These are phyloP conservation scores for Aegilops speltoides DNA, from an alignment of 176 grass and related monocot species.

Conservation along the genomic window DNA sequence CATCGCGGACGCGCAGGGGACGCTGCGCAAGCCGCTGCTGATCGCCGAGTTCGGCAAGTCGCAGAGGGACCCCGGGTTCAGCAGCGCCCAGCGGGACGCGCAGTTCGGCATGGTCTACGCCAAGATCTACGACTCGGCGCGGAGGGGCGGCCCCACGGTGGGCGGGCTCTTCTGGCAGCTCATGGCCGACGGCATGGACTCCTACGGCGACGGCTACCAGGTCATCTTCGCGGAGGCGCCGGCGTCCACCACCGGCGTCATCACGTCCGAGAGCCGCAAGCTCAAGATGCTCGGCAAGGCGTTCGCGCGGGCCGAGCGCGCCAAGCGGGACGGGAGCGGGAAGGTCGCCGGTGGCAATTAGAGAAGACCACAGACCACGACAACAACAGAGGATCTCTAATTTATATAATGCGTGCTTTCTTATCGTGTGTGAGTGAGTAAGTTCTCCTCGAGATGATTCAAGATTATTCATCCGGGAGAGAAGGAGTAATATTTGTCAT, in stretches of 20 bases:
- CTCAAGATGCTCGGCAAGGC: conserved; percentile 51
- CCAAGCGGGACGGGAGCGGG: not conserved
- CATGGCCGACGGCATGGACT: conserved; percentile 76
- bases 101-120: conserved; percentile 64
- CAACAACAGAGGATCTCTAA: not conserved
- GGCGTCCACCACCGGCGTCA: conserved; percentile 58
- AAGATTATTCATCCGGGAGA: conserved; percentile 85
- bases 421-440: not conserved
- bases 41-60: conserved; percentile 88
- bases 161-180: conserved; percentile 95
- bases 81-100: conserved; percentile 53
- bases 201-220: conserved; percentile 84
- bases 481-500: conserved; percentile 6
- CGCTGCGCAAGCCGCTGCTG: conserved; percentile 76
- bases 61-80: conserved; percentile 64
- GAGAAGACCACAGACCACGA: not conserved
- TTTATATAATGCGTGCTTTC: not conserved
- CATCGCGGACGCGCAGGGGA: conserved; percentile 53
- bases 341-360: conserved; percentile 7
- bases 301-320: conserved; percentile 17
- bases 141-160: conserved; percentile 42
- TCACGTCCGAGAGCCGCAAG: conserved; percentile 51
- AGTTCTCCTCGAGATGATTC: conserved; percentile 74
- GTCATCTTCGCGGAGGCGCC: conserved; percentile 56
- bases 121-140: conserved; percentile 73